These are phyloP conservation scores for Podila clonocystis DNA, from an alignment of 192 early-diverging fungal species.

Conservation along the genomic window DNA sequence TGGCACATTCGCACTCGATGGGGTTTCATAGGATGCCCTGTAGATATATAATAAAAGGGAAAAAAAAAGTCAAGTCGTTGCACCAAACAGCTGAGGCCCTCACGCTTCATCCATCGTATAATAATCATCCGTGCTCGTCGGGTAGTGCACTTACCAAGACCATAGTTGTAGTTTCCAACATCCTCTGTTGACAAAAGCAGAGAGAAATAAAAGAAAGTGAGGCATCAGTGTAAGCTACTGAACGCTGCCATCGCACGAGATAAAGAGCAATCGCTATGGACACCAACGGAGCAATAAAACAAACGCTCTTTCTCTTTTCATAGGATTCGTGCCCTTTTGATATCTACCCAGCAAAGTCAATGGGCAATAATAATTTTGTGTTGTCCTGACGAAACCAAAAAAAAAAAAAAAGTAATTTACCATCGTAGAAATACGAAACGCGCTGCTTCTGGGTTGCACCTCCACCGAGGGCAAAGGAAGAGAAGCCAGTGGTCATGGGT, in stretches of 20 bases:
- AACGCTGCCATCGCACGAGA: neutral
- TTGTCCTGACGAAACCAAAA: no score
- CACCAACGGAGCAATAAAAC: no score
- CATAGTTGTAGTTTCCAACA: conserved; percentile 90
- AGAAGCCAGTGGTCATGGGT: conserved; percentile 39
- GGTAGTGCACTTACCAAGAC: conserved; percentile 61
- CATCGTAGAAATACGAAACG: conserved; percentile 74
- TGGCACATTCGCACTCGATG: conserved; percentile 94
- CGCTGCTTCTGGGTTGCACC: conserved; percentile 60
- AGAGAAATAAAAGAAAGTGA: conserved; percentile 2
- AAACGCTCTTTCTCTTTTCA: no score
- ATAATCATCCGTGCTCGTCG: neutral
- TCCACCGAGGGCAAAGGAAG: conserved; percentile 50
- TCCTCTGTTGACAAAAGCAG: conserved; percentile 52
- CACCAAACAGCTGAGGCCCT: neutral
- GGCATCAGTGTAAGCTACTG: neutral
- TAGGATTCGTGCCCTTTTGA: no score
- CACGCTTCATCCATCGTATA: no score
- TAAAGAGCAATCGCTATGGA: no score
- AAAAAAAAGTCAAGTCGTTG: neutral
- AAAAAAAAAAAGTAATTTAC: conserved; percentile 30
- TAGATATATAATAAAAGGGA: neutral
- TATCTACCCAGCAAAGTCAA: no score
- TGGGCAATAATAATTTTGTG: no score
- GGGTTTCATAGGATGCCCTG: conserved; percentile 98